Conservation (phyloP, 2,329 filamentous ascomycete genomes). For the Nemania serpens region DNA sequence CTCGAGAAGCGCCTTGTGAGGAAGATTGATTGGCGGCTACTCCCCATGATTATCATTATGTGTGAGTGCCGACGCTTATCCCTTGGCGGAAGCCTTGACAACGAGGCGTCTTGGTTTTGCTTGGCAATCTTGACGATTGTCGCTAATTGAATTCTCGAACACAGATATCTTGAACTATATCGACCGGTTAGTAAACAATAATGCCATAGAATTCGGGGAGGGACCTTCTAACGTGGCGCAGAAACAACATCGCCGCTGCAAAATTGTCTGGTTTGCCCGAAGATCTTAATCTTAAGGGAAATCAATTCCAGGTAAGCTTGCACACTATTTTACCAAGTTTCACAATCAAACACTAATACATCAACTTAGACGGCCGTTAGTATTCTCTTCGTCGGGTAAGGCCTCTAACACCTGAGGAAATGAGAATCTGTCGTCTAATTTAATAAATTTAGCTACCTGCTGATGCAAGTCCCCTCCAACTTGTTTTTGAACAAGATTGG, state of each 20-base stretch:
- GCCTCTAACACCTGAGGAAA: background rate
- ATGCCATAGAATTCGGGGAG: background rate
- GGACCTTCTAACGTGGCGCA: conserved; percentile 27
- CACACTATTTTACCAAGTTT: background rate
- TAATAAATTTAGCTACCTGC: conserved; percentile 45
- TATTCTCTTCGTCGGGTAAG: conserved; percentile 56
- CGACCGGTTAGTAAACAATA: conserved; percentile 31
- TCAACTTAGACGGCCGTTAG: conserved; percentile 49
- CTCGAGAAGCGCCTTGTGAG: conserved; percentile 62
- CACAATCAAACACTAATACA: conserved; percentile 17
- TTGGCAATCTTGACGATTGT: background rate
- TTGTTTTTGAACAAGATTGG: conserved; percentile 56
- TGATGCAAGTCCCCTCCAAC: conserved; percentile 58
- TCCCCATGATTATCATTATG: conserved; percentile 72
- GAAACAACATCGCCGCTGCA: conserved; percentile 62
- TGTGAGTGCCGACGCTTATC: conserved; percentile 41
- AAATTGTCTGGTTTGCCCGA: conserved; percentile 53
- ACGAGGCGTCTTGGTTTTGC: background rate
- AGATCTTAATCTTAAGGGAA: conserved; percentile 41
- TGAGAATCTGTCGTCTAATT: background rate
- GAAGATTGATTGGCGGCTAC: conserved; percentile 68
- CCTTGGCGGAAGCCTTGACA: background rate
- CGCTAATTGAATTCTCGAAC: conserved; percentile 13
- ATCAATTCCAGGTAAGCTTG: conserved; percentile 44
- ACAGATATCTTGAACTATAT: conserved; percentile 39